Base-by-base conservation (phyloP, 441 rosid species). In the Arabidopsis lyrata region DNA sequence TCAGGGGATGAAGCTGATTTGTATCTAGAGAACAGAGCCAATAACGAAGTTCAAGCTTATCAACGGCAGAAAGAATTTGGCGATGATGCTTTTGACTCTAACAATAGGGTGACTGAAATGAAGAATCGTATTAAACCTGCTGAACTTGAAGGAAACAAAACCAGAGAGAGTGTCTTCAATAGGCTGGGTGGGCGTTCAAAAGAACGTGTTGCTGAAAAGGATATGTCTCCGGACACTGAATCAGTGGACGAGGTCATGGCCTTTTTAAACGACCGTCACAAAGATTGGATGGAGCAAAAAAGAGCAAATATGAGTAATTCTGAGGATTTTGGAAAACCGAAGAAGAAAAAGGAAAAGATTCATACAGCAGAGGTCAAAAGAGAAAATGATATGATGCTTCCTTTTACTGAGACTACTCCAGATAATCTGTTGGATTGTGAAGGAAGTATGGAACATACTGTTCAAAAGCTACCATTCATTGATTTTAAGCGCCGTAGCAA, bases 401-500 rank as follows among this genome's bases (percentile, higher is more conserved):
- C 77, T 77, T 27, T 52, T 3, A 41, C 59, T 34, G 80, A 59
- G 69, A 44, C 64, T 58, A 52, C 64, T 60, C 64, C 59, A 39
- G 66, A 74, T 68, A 61, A 27, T 35, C 14, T 62, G 61, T 47
- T 59, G 34, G 70, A 22, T 22, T 63, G 65, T 53, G 78, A 80
- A 44, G 80, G 57, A 49, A 68, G 42, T 60, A 52, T 14, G 52
- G 70, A 70, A 78, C 74, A 59, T 44, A 64, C 36, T 18, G 52
- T 44, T 39, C 83, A 59, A 63, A 75, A 48, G 50, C 68, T 54
- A 32, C 77, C 82, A 54, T 83, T 86, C 79, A 48, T 83, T 50
- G 82, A 90, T 80, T 86, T 85, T 71, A 84, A 79, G 76, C 90
- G 86, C 18, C 90, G 87, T 31, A 77, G 86, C 77, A 58, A 76